Evolutionary conservation across 2,329 filamentous ascomycete genomes (phyloP), one percentile per base, ranked within the genome.

Genomic region (Nigrospora oryzae): DNA sequence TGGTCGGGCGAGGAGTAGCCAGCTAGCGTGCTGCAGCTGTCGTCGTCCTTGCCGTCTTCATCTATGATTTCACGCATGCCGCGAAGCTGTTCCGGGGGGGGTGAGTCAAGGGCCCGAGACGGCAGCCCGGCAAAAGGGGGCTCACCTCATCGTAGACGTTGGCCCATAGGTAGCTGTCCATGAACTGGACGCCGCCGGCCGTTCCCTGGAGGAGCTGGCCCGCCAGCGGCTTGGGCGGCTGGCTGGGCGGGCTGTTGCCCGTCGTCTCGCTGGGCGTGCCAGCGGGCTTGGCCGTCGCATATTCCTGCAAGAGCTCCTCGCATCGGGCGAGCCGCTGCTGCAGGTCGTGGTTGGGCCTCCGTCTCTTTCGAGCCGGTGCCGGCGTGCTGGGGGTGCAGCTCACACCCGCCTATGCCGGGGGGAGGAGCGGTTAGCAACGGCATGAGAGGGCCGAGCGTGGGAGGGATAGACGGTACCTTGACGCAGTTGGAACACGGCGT

Each of bases 41-140:
- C 72, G 28, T 74, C 59, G 3, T 66, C 59, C 47, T 65, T 71
- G 14, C 68, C 67, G 36, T 79, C 75, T 45, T 75, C 68, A 30
- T 79, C 75, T 45, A 81, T 61, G 44, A 81, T 79, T 51, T 75
- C 69, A 48, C 73, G 71, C 75, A 81, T 81, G 15, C 74, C 75
- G 54, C 71, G 68, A 34, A 81, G 64, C 75, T 79, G 33, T 5
- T 6, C 10, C 15, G 10, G 19, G 12, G 19, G 12, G 31, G 19
- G 30, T 5, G 36, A 4, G 30, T 13, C 7, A 10, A 19, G 12
- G 45, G 11, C 15, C 4, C 30, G 11, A 12, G 13, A 30, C 14
- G 31, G 36, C 11, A 3, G 42, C 14, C 36, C 23, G 10, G 10
- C 23, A 38, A 38, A 38, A 10, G 46, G 15, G 4, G 38, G 60